A percentile compares a stretch with the other conserved stretches of the same genome.
These are phyloP conservation scores for Murraya paniculata DNA, from an alignment of 345 rosid species.

Conservation along the genomic window DNA sequence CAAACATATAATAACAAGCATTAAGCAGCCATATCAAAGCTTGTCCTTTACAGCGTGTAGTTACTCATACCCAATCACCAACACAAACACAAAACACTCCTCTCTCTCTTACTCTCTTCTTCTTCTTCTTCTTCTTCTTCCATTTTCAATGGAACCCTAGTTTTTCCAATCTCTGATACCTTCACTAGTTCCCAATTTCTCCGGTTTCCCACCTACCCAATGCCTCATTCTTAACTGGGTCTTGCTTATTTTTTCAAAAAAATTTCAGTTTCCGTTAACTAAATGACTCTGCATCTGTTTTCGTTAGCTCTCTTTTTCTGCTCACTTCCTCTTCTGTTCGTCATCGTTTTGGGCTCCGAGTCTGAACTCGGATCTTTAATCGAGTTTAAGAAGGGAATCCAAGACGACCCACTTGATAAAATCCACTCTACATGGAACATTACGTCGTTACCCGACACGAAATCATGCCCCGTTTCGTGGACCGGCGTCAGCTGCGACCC, in stretches of 20 bases:
- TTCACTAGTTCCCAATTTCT: constrained; percentile 10
- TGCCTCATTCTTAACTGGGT: constrained; percentile 22
- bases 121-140: not conserved
- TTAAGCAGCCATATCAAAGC: not conserved
- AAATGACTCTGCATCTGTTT: constrained; percentile 40
- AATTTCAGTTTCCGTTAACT: not conserved
- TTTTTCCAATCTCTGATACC: not conserved
- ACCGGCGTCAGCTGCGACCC: constrained; percentile 69
- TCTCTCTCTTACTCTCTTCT: not conserved
- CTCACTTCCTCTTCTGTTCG: constrained; percentile 24
- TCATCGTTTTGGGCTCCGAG: constrained; percentile 27
- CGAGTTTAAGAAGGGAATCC: constrained; percentile 89
- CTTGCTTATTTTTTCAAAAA: not conserved
- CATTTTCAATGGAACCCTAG: constrained; percentile 21
- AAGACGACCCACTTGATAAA: constrained; percentile 38
- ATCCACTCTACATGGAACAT: constrained; percentile 44
- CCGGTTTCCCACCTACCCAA: constrained; percentile 2
- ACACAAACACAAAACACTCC: constrained; percentile 4
- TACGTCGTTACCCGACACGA: constrained; percentile 29
- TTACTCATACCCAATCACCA: constrained; percentile 38
- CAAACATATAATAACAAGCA: not conserved
- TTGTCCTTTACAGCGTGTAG: constrained; percentile 48
- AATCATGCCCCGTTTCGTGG: constrained; percentile 55
- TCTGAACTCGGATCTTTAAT: constrained; percentile 64
- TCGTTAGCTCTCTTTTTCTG: constrained; percentile 16